Evolutionary conservation across 2,329 filamentous ascomycete genomes (phyloP).

Genomic region (Coniochaeta sp.): DNA sequence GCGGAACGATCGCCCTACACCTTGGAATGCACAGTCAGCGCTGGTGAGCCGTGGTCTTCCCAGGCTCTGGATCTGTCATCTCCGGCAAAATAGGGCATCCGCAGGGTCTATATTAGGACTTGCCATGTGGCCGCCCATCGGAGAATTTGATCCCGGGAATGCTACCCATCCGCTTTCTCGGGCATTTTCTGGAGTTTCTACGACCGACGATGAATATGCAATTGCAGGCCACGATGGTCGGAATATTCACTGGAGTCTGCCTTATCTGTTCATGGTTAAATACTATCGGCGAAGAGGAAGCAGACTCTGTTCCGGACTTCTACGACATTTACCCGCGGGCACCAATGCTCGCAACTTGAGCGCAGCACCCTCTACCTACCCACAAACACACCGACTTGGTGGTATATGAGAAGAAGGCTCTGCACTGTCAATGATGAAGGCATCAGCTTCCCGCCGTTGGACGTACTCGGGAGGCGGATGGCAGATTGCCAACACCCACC

Average conservation of each 20-base stretch:
- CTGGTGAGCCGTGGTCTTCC: background rate
- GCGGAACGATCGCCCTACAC: too few species aligned
- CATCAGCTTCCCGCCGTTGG: too few species aligned
- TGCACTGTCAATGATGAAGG: too few species aligned
- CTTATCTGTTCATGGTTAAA: slow-evolving; percentile 9
- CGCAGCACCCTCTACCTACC: background rate
- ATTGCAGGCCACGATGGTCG: too few species aligned
- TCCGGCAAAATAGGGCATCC: background rate
- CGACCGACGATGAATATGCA: too few species aligned
- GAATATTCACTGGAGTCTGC: background rate
- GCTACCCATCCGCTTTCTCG: background rate
- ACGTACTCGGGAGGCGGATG: too few species aligned
- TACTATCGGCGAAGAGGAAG: slow-evolving; percentile 7
- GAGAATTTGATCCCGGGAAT: background rate
- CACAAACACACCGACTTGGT: background rate
- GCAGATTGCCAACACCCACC: too few species aligned
- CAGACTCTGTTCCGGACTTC: too few species aligned
- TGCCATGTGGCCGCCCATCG: background rate
- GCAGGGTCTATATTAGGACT: background rate
- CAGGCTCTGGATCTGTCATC: background rate
- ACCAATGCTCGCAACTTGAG: background rate
- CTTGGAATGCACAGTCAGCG: background rate
- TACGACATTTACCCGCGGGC: slow-evolving; percentile 4
- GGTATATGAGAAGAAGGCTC: background rate
- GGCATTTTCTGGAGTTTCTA: background rate